These are phyloP conservation scores for Smallanthus sonchifolius DNA, from an alignment of 129 eudicot genomes.

Conservation along the genomic window DNA sequence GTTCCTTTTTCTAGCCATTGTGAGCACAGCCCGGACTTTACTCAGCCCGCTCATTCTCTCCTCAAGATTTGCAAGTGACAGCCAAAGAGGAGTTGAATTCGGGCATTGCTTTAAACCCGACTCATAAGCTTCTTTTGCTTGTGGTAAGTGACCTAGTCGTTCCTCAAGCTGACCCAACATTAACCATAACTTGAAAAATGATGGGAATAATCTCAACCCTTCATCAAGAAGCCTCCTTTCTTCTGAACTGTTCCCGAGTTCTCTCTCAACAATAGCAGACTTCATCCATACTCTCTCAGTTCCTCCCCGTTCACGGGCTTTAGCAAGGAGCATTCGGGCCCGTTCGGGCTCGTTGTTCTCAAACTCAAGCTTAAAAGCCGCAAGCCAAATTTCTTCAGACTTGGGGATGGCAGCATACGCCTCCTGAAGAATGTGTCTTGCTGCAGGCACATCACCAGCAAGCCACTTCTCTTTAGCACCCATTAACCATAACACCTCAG, in stretches of 20 bases:
- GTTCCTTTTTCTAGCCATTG: constrained; percentile 84
- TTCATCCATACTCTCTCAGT: constrained; percentile 98
- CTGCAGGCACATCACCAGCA: constrained; percentile 93
- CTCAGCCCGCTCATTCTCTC: constrained; percentile 76
- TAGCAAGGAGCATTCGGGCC: constrained; percentile 85
- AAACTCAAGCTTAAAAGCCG: constrained; percentile 93
- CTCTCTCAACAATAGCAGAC: constrained; percentile 91
- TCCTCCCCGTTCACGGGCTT: constrained; percentile 87
- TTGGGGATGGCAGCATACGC: constrained; percentile 87
- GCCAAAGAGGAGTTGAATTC: constrained; percentile 75
- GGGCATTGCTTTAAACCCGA: constrained; percentile 70
- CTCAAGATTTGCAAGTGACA: constrained; percentile 76
- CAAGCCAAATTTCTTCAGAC: constrained; percentile 96
- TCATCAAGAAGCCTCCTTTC: constrained; percentile 79
- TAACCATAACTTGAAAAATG: constrained; percentile 80
- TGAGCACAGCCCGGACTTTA: constrained; percentile 81
- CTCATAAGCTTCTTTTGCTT: constrained; percentile 64
- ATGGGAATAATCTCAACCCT: constrained; percentile 65
- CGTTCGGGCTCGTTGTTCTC: constrained; percentile 89
- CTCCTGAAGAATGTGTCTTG: constrained; percentile 77
- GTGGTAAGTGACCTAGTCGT: constrained; percentile 40
- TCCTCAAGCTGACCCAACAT: constrained; percentile 97
- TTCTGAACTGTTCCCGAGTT: constrained; percentile 60
- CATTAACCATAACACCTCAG: constrained; percentile 90
- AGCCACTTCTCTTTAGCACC: constrained; percentile 99